Evolutionary conservation across 441 rosid genomes (phyloP), one percentile per base, ranked within the genome.

Genomic region (Brassica balearica): DNA sequence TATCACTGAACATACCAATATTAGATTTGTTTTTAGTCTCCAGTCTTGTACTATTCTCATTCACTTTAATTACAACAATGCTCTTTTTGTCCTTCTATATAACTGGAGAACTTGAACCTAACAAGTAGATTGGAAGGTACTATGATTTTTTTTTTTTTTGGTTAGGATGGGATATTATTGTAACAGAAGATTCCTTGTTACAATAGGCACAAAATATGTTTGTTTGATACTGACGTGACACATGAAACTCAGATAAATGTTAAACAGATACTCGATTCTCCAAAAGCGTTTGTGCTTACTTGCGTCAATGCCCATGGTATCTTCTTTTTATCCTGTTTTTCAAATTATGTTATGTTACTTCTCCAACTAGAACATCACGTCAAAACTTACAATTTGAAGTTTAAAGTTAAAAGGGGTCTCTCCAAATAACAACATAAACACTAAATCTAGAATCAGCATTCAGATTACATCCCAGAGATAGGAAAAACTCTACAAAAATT

Each of bases 1-100:
- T 64, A 15, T 64, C 25, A 23, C n/a, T 77, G 48, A 55, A 64
- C 71, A 69, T 6, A 48, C 17, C 5, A 4, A 70, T 65, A 25
- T 62, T 69, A 76, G 69, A 51, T n/a, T 55, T 10, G 12, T 11
- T 19, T 56, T 19, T 19, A 19, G 61, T 19, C 25, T 56, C 10
- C 61, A 56, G 5, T 56, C 10, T 56, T 56, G 61, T 56, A 19
- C 25, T 56, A 8, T 3, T 56, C 19, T 8, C 12, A 19, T 56
- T 56, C 25, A 8, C 61, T 56, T 56, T 56, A 17, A 56, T 56
- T 19, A 56, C 25, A 19, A 56, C 2, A 56, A 56, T 56, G 9
- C 12, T 17, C 12, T 8, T 15, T 7, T 15, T 53, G 27, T 25
- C 0, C 27, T 53, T 15, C 19, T 51, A 51, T 51, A 51, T 51